Evolutionary conservation across 2,329 filamentous ascomycete genomes (phyloP), one percentile per base, ranked within the genome.

Genomic region (Berkeleyomyces basicola): DNA sequence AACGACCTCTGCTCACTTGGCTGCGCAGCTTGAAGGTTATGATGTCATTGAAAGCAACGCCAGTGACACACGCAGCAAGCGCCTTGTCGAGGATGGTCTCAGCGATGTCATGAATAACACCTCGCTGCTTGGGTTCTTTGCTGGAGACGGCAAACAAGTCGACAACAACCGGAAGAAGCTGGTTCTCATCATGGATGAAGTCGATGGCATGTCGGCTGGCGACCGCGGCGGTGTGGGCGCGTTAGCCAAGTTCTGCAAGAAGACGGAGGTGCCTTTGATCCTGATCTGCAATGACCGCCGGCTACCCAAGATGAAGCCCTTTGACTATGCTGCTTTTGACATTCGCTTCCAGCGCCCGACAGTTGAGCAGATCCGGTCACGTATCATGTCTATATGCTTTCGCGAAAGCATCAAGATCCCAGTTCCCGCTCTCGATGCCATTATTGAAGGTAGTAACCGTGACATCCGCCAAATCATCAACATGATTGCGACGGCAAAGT

Each of bases 381-480:
- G 93, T 31, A 89, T 99, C 70, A 92, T 91, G 79, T 97, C 93
- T 0, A 96, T 99, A 67, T 95, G 90, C 69, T 95, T 87, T 73
- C 83, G 92, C 67, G 93, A 99, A 76, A 87, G 88, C 10, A 74
- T 99, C 66, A 96, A 91, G 72, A 81, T 99, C 64, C 87, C 91
- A 0, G 76, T 84, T 3, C 82, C 83, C 61, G 92, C 96, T 16
- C 82, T 99, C 63, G 92, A 97, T 71, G 90, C 91, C 16, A 79
- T 99, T 55, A 96, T 99, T 64, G 92, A 97, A 74, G 93, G 93
- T 23, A 95, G 88, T 66, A 88, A 92, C 73, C 90, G 93, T 63
- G 93, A 99, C 71, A 99, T 99, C 66, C 85, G 93, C 46, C 93
- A 97, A 73, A 91, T 97, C 65, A 93, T 99, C 74, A 99, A 99